A percentile compares a stretch with the other conserved stretches of the same genome.
Conservation (phyloP, 306 rosid genomes). For the Acmispon strigosus region DNA sequence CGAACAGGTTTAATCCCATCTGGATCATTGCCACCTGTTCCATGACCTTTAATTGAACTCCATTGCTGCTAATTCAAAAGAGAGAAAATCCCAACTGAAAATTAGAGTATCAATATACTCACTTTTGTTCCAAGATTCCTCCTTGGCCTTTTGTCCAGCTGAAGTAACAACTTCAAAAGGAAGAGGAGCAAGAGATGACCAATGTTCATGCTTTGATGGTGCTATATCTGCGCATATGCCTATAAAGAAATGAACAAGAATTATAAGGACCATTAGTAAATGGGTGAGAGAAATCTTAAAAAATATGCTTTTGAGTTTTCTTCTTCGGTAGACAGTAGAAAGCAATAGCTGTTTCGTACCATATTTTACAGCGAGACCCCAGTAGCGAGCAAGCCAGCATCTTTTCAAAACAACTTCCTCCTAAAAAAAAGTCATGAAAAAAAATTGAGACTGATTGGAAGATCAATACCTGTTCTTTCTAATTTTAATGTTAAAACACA, state of each 20-base stretch:
- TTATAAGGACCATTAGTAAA: constrained; percentile 5
- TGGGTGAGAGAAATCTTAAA: not conserved
- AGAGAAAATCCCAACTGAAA: not conserved
- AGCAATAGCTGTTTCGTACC: constrained; percentile 36
- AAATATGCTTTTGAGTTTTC: not conserved
- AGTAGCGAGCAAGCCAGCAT: constrained; percentile 95
- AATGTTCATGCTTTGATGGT: constrained; percentile 60
- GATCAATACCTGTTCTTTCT: constrained; percentile 11
- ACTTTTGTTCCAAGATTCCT: constrained; percentile 62
- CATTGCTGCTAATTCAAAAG: not conserved
- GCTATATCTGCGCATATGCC: constrained; percentile 77
- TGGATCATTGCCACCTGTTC: constrained; percentile 49
- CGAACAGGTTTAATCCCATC: constrained; percentile 48
- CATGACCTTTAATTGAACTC: constrained; percentile 1
- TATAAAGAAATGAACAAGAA: constrained; percentile 28
- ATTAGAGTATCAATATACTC: constrained; percentile 17
- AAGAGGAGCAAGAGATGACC: constrained; percentile 89
- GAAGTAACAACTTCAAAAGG: constrained; percentile 79
- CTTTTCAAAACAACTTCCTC: constrained; percentile 94
- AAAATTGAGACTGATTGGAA: constrained; percentile 4
- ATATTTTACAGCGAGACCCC: constrained; percentile 79
- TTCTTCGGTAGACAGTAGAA: constrained; percentile 17
- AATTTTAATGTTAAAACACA: constrained; percentile 21
- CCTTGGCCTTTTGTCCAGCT: constrained; percentile 95
- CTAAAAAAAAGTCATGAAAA: constrained; percentile 27